phyloP scores from a whole-genome alignment of 2,329 filamentous ascomycete species.

The Ophiostoma sp. region DNA sequence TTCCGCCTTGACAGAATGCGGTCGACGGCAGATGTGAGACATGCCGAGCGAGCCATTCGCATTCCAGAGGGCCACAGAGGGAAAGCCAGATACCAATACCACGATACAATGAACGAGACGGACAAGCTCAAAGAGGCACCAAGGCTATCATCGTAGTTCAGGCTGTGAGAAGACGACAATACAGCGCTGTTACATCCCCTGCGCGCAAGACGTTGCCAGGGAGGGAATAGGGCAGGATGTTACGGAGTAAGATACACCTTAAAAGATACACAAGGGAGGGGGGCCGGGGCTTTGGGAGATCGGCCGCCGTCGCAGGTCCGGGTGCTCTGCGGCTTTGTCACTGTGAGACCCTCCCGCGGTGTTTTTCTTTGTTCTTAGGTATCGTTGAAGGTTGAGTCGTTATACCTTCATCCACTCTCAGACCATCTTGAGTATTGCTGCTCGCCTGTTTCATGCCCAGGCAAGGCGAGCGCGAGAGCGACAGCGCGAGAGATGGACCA shows the following conservation, averaged over 20 bases:
- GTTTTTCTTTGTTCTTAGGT: neutral
- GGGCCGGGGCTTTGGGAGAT: neutral
- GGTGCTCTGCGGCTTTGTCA: slow-evolving; percentile 18
- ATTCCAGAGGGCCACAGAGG: slow-evolving; percentile 2
- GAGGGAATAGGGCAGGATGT: slow-evolving; percentile 6
- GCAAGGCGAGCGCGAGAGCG: neutral
- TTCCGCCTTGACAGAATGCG: slow-evolving; percentile 4
- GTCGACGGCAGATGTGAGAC: slow-evolving; percentile 17
- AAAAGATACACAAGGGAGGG: neutral
- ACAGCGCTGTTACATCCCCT: neutral
- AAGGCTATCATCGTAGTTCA: neutral
- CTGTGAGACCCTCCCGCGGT: neutral
- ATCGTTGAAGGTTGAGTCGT: neutral
- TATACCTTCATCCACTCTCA: neutral
- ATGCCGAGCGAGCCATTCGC: neutral
- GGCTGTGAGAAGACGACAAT: neutral
- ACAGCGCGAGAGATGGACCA: slow-evolving; percentile 1
- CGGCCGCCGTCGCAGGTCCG: neutral
- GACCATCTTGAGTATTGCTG: neutral
- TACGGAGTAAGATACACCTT: slow-evolving; percentile 5
- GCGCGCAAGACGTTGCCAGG: slow-evolving; percentile 16
- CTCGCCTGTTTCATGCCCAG: neutral
- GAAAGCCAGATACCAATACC: neutral
- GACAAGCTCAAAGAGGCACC: neutral
- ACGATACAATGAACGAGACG: neutral